Evolutionary conservation across 129 eudicot genomes (phyloP).

Genomic region (Pittosporum tobira): DNA sequence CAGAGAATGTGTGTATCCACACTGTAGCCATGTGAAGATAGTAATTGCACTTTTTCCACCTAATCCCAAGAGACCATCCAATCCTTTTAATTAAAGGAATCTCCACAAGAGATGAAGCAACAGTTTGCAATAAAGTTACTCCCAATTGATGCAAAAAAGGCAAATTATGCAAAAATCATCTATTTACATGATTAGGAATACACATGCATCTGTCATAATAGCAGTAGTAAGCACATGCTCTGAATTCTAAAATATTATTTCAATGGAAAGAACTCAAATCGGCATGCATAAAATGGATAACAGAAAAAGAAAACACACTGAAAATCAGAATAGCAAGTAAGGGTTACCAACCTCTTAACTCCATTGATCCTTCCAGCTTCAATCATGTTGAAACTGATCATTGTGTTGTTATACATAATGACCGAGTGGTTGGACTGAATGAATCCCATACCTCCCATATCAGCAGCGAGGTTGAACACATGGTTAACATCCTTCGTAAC

Average conservation of each 20-base stretch:
- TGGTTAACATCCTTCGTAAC: constrained; percentile 87
- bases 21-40: no score
- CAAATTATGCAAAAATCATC: no score
- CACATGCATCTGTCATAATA: not conserved
- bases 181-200: not conserved
- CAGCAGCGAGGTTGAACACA: constrained; percentile 97
- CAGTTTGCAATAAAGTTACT: no score
- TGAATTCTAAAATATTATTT: not conserved
- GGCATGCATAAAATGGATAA: not conserved
- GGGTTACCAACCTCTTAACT: constrained; percentile 60
- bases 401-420: constrained; percentile 90
- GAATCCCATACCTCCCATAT: constrained; percentile 99
- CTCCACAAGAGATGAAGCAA: no score
- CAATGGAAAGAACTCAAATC: no score
- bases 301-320: no score
- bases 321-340: constrained; percentile 1
- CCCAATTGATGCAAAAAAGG: not conserved
- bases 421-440: constrained; percentile 98
- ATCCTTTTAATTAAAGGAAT: no score
- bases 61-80: no score
- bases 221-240: not conserved
- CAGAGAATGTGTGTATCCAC: no score
- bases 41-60: no score
- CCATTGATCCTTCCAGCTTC: constrained; percentile 90
- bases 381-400: constrained; percentile 98